Evolutionary conservation across 768 basidiomycete genomes (phyloP), one percentile per base, ranked within the genome.

Genomic region (Galerina marginata): DNA sequence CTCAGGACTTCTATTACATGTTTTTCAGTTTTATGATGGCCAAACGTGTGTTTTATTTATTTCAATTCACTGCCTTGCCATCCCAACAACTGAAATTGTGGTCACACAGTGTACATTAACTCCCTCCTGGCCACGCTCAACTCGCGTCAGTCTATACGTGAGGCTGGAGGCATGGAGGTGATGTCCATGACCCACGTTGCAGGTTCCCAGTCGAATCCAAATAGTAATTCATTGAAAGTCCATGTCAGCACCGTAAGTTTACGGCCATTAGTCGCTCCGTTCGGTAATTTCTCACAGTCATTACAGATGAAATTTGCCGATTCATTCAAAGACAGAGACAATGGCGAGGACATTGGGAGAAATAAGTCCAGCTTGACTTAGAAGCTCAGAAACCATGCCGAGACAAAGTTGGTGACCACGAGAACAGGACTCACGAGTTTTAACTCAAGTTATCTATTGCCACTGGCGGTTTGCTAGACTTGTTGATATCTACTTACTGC

Each of bases 11-110:
- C 25, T 50, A 50, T 29, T 50, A 50, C 14, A 50, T 50, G 49
- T 50, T 50, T 36, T 50, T 50, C 29, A 50, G 49, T 26, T 50
- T 50, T 20, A 50, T 50, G 33, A n/a, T 50, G 49, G 49, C 49
- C 5, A 50, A 50, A 29, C 42, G 38, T 43, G 9, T 1, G 52
- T 40, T 20, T 25, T 23, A 4, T 9, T 40, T 15, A n/a, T n/a
- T n/a, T n/a, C n/a, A n/a, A n/a, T n/a, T n/a, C n/a, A n/a, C n/a
- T n/a, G 1, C 39, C 52, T 9, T 14, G 15, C 6, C 1, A 29
- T 39, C 6, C 11, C 11, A 52, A 40, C 15, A 15, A 12, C 9
- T 29, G 50, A 7, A 15, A 29, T n/a, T 33, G 36, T 40, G 12
- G 40, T 29, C 16, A 12, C 39, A 16, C 52, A 54, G 52, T 54